phyloP scores from a whole-genome alignment of 441 rosid genomes.

The Populus trichocarpa region DNA sequence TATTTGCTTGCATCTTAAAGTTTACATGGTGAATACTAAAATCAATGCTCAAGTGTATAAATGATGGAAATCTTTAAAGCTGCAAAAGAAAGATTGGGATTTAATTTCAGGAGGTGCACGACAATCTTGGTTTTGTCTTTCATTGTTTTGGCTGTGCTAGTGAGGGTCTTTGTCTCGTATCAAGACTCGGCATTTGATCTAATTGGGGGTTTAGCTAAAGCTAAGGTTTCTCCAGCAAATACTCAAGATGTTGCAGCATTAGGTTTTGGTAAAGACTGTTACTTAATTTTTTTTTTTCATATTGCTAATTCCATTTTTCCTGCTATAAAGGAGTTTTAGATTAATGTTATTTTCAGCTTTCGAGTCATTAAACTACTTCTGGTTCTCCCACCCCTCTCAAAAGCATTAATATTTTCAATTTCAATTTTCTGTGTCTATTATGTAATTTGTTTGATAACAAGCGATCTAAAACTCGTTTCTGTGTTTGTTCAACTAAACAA shows the following conservation, averaged over 20 bases:
- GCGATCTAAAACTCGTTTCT: neutral
- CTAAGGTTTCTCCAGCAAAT: neutral
- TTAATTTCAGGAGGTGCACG: slow-evolving; percentile 8
- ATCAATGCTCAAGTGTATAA: neutral
- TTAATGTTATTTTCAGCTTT: neutral
- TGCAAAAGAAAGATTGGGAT: slow-evolving; percentile 5
- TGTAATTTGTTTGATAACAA: neutral
- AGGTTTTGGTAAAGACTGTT: slow-evolving; percentile 5
- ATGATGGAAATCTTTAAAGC: slow-evolving; percentile 12
- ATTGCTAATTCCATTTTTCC: neutral
- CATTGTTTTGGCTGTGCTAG: slow-evolving; percentile 8
- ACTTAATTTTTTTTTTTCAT: neutral
- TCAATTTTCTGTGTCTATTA: neutral
- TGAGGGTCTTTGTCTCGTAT: neutral
- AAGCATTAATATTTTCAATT: too few relatives aligned
- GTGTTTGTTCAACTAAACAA: too few relatives aligned
- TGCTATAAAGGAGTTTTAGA: neutral
- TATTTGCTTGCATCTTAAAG: neutral
- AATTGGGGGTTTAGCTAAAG: neutral
- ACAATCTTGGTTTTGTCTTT: slow-evolving; percentile 6
- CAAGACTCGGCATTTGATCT: neutral
- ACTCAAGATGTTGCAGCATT: slow-evolving; percentile 11
- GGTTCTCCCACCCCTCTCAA: too few relatives aligned
- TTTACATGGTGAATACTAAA: neutral
- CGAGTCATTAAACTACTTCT: neutral